Percentiles rank a stretch among this genome's conserved stretches.
Conservation (phyloP, 1,284 basidiomycete genomes). For the Kwoniella shivajii region DNA sequence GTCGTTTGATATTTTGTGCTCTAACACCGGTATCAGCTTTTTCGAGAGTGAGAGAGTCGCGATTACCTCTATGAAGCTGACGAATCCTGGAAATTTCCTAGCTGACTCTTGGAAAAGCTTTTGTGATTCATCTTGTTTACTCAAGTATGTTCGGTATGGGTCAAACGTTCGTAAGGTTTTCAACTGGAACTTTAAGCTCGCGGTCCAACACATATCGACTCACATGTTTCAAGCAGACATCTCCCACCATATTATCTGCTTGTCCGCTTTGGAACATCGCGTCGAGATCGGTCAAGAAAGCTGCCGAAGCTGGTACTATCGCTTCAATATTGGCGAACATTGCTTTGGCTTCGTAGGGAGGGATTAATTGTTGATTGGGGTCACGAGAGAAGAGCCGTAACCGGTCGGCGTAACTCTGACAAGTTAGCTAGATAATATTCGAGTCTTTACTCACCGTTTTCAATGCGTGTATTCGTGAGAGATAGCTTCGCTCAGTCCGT, state of each 20-base stretch:
- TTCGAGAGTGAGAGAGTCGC: neutral
- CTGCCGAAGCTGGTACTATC: slow-evolving; percentile 81
- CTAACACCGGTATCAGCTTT: slow-evolving; percentile 54
- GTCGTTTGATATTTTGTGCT: slow-evolving; percentile 84
- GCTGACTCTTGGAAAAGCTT: slow-evolving; percentile 81
- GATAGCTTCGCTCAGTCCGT: slow-evolving; percentile 50
- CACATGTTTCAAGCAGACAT: slow-evolving; percentile 77
- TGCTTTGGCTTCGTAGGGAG: slow-evolving; percentile 84
- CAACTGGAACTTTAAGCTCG: slow-evolving; percentile 56
- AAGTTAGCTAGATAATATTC: neutral
- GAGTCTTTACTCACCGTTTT: slow-evolving; percentile 33
- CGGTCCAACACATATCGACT: slow-evolving; percentile 23
- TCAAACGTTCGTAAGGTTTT: slow-evolving; percentile 80
- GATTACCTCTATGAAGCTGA: slow-evolving; percentile 79
- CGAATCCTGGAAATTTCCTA: slow-evolving; percentile 73
- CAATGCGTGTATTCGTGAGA: slow-evolving; percentile 45
- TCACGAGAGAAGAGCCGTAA: slow-evolving; percentile 79
- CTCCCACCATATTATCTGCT: slow-evolving; percentile 70
- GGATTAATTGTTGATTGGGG: slow-evolving; percentile 82
- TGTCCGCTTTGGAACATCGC: slow-evolving; percentile 62
- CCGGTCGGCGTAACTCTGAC: slow-evolving; percentile 80
- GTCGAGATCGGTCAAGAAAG: slow-evolving; percentile 82
- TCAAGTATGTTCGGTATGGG: slow-evolving; percentile 86
- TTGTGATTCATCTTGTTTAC: slow-evolving; percentile 91
- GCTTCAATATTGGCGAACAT: slow-evolving; percentile 93